Evolutionary conservation across 768 basidiomycete genomes (phyloP).

Genomic region (Asterophora parasitica): DNA sequence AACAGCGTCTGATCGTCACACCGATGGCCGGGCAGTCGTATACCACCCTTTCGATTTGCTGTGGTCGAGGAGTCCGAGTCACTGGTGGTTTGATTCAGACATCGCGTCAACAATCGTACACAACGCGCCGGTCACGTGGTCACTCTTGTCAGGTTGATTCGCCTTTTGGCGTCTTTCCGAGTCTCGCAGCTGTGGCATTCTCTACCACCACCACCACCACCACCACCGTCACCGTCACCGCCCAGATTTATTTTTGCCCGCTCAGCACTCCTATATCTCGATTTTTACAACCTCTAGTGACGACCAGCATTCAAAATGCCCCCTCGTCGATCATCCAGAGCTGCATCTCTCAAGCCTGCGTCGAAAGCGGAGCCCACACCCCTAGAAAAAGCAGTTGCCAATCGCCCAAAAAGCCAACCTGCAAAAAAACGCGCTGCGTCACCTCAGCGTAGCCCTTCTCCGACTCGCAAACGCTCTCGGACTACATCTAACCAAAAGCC

Average conservation of each 20-base stretch:
- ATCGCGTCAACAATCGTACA: too few relatives aligned
- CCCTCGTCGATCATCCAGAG: slow-evolving; percentile 50
- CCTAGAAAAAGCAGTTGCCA: slow-evolving; percentile 21
- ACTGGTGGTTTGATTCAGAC: too few relatives aligned
- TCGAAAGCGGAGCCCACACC: slow-evolving; percentile 34
- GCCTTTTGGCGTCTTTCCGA: too few relatives aligned
- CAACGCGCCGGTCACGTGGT: slow-evolving; percentile 27
- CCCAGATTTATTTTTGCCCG: slow-evolving; percentile 1
- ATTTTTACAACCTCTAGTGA: slow-evolving; percentile 5
- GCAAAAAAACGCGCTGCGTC: slow-evolving; percentile 51
- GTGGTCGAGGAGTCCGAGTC: too few relatives aligned
- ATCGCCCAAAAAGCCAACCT: slow-evolving; percentile 28
- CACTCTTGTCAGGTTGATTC: slow-evolving; percentile 3
- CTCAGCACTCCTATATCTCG: background rate
- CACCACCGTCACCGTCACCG: slow-evolving; percentile 10
- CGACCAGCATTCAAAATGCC: slow-evolving; percentile 24
- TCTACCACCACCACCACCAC: slow-evolving; percentile 9
- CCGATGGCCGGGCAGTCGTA: too few relatives aligned
- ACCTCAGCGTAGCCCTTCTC: slow-evolving; percentile 35
- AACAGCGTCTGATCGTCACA: too few relatives aligned
- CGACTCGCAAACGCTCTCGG: slow-evolving; percentile 48
- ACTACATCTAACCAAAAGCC: slow-evolving; percentile 35
- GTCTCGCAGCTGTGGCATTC: slow-evolving; percentile 8
- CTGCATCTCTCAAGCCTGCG: slow-evolving; percentile 40
- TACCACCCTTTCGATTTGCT: too few relatives aligned